Evolutionary conservation across 768 basidiomycete species (phyloP).

Genomic region (Rhodotorula toruloides): DNA sequence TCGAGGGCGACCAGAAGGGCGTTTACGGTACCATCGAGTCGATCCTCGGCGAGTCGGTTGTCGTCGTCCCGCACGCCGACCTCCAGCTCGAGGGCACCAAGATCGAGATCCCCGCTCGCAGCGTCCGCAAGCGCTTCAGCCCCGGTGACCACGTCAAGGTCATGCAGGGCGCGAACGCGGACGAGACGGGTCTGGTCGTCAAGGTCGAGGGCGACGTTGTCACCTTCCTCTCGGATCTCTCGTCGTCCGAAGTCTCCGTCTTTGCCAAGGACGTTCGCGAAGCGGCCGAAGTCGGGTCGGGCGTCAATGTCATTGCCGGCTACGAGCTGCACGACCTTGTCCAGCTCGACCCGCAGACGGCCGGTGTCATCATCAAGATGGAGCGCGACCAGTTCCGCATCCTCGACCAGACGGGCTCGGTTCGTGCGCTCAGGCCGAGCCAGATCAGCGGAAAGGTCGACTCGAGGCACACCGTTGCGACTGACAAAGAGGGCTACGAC

Average conservation of each 20-base stretch:
- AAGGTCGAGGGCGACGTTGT: conserved; percentile 84
- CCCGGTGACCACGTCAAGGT: conserved; percentile 98
- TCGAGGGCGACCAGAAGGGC: conserved; percentile 92
- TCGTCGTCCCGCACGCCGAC: conserved; percentile 57
- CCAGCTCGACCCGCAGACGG: conserved; percentile 87
- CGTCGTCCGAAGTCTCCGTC: conserved; percentile 92
- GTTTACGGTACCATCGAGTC: conserved; percentile 87
- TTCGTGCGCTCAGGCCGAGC: conserved; percentile 81
- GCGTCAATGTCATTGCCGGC: conserved; percentile 80
- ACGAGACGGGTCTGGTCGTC: conserved; percentile 93
- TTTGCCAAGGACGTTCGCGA: conserved; percentile 96
- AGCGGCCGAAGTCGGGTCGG: conserved; percentile 92
- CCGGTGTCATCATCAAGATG: conserved; percentile 95
- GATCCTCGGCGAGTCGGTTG: conserved; percentile 78
- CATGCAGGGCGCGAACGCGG: conserved; percentile 86
- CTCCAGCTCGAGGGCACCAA: conserved; percentile 56
- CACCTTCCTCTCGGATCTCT: conserved; percentile 95
- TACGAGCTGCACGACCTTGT: conserved; percentile 96
- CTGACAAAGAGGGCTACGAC: conserved; percentile 81
- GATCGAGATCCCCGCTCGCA: conserved; percentile 76
- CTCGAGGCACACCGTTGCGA: conserved; percentile 74
- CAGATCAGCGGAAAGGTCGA: conserved; percentile 84
- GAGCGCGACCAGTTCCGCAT: conserved; percentile 94
- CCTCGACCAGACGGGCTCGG: conserved; percentile 86
- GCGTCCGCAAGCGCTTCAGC: conserved; percentile 91